phyloP scores from a whole-genome alignment of 176 grass and related monocot genomes.

The Eragrostis curvula region DNA sequence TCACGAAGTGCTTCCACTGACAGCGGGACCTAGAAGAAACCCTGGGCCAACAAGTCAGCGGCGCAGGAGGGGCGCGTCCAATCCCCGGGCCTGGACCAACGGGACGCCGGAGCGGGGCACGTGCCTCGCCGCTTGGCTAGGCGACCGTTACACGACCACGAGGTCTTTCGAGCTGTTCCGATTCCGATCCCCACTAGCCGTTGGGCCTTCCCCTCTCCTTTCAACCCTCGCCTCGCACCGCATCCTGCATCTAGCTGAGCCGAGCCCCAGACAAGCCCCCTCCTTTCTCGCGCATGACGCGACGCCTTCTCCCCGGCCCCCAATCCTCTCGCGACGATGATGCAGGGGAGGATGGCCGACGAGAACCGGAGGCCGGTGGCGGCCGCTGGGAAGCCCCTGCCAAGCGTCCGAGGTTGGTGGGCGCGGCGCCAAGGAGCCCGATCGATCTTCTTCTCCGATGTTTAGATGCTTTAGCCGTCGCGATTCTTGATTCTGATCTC shows the following conservation, averaged over 20 bases:
- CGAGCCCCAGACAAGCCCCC: constrained; percentile 47
- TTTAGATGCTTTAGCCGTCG: neutral
- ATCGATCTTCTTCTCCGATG: neutral
- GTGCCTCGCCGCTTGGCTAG: neutral
- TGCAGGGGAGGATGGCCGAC: constrained; percentile 53
- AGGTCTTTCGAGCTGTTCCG: constrained; percentile 14
- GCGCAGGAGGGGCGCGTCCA: neutral
- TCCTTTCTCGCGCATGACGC: constrained; percentile 33
- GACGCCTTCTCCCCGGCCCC: neutral
- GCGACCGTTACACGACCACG: neutral
- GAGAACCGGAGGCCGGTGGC: constrained; percentile 54
- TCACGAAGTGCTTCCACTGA: neutral
- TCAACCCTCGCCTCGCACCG: constrained; percentile 27
- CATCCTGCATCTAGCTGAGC: neutral
- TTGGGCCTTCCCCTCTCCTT: constrained; percentile 32
- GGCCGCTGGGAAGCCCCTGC: constrained; percentile 9
- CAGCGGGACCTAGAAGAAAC: neutral
- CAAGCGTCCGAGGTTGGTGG: constrained; percentile 46
- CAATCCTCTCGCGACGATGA: constrained; percentile 31
- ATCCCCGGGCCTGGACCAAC: neutral
- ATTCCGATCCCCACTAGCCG: constrained; percentile 51
- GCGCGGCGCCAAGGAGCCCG: neutral
- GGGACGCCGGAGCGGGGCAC: constrained; percentile 32
- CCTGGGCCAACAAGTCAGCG: neutral
- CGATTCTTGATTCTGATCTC: constrained; percentile 10